Evolutionary conservation across 2,329 filamentous ascomycete species (phyloP), one percentile per base, ranked within the genome.

Genomic region (Pseudovirgaria hyperparasitica): DNA sequence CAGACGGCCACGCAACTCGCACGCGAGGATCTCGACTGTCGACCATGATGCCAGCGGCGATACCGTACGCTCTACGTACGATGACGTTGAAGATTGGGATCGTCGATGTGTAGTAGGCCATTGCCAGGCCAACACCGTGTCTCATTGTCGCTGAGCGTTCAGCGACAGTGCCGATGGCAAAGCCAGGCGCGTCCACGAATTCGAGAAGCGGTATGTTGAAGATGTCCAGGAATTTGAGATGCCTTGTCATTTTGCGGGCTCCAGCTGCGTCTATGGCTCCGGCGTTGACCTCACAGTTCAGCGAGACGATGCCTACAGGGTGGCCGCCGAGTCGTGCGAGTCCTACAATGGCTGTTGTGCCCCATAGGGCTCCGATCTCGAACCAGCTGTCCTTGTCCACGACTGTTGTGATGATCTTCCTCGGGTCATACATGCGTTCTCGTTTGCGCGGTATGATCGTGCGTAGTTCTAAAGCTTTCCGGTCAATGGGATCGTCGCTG

Each of bases 191-290:
- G 42, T 76, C 72, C 5, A 76, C 58, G 35, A 76, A 75, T 41
- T 77, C 72, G 6, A 77, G 31, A 4, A 76, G 54, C 0, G 72
- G 72, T 3, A 76, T 51, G 34, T 77, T 77, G 56, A 76, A 74
- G 22, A 76, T 60, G 39, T 77, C 72, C 34, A 70, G 68, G 39
- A 76, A 62, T 39, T 76, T 76, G 19, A 76, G 49, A 45, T 74
- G 62, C 2, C 67, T 55, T 0, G 63, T 66, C 12, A 76, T 55
- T 39, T 76, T 76, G 36, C 76, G 72, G 7, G 64, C 67, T 5
- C 71, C 71, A 1, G 60, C 54, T 1, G 71, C 66, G 41, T 76
- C 72, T 6, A 76, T 49, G 1, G 72, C 72, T 7, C 72, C 72
- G 1, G 67, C 63, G 24, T 72, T 68, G 12, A 70, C 60, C 45